Conservation (phyloP, 2,329 filamentous ascomycete genomes). For the Trichophyton simii region DNA sequence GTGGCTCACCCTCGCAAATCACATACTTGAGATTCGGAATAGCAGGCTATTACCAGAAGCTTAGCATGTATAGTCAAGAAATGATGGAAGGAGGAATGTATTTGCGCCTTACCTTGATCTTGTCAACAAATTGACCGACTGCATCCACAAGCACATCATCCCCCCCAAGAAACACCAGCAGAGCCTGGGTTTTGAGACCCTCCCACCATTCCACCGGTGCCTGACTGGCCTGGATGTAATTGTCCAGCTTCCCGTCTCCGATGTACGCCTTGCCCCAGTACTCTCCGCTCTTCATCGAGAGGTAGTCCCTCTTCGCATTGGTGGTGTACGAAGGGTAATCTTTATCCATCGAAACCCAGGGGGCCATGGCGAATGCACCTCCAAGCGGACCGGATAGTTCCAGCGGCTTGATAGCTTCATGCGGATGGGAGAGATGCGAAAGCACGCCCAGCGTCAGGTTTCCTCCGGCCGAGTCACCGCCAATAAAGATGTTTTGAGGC, state of each 20-base stretch:
- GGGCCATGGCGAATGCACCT: slow-evolving; percentile 43
- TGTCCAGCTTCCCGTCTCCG: slow-evolving; percentile 28
- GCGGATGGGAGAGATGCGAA: slow-evolving; percentile 40
- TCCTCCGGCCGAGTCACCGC: slow-evolving; percentile 35
- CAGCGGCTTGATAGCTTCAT: slow-evolving; percentile 38
- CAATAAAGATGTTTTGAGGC: slow-evolving; percentile 27
- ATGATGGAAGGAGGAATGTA: neutral
- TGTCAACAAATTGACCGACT: slow-evolving; percentile 40
- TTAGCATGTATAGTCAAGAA: neutral
- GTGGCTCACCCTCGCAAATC: slow-evolving; percentile 28
- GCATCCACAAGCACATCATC: slow-evolving; percentile 45
- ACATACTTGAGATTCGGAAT: slow-evolving; percentile 24
- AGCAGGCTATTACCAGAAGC: slow-evolving; percentile 12
- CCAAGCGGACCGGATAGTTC: slow-evolving; percentile 33
- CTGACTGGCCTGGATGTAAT: slow-evolving; percentile 42
- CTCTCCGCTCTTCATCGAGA: slow-evolving; percentile 29
- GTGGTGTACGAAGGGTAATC: slow-evolving; percentile 30
- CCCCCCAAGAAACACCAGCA: slow-evolving; percentile 43
- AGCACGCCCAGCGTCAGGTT: slow-evolving; percentile 30
- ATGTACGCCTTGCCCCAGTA: slow-evolving; percentile 41
- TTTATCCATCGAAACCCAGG: slow-evolving; percentile 45
- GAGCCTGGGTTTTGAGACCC: slow-evolving; percentile 35
- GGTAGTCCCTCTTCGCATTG: slow-evolving; percentile 42
- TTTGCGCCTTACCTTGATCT: slow-evolving; percentile 31
- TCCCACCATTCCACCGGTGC: slow-evolving; percentile 45